These are phyloP conservation scores for Sphaerostilbella broomeana DNA, from an alignment of 2,329 filamentous ascomycete genomes.

Conservation along the genomic window DNA sequence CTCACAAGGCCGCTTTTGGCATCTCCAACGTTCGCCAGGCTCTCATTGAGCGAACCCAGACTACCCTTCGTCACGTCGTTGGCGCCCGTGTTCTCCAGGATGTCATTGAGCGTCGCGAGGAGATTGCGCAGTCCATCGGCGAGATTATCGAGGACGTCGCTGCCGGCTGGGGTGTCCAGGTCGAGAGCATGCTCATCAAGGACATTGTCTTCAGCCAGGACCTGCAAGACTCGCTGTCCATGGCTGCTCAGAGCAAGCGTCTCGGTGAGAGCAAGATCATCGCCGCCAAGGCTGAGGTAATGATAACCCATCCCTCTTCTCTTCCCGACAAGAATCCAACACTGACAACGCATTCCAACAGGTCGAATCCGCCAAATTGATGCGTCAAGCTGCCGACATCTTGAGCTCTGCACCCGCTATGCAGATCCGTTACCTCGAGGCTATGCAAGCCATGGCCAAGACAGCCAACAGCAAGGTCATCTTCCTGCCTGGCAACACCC, in stretches of 20 bases:
- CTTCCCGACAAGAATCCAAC: not conserved
- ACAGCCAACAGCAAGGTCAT: constrained; percentile 83
- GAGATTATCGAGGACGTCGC: constrained; percentile 98
- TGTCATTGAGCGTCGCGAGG: constrained; percentile 95
- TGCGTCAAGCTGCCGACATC: constrained; percentile 90
- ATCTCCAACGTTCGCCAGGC: constrained; percentile 92
- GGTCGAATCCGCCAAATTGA: constrained; percentile 91
- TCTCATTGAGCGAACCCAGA: constrained; percentile 96
- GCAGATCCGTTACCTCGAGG: constrained; percentile 97
- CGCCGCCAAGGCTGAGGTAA: constrained; percentile 78
- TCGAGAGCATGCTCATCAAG: constrained; percentile 98
- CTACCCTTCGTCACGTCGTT: constrained; percentile 92
- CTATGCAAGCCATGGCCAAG: constrained; percentile 99
- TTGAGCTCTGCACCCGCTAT: constrained; percentile 87
- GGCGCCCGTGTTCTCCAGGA: constrained; percentile 94
- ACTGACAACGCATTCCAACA: constrained; percentile 16
- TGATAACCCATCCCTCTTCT: not conserved
- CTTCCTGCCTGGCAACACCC: constrained; percentile 60
- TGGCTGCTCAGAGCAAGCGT: constrained; percentile 97
- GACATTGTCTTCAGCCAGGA: constrained; percentile 97
- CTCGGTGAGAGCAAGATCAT: constrained; percentile 99
- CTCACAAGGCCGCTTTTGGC: constrained; percentile 95
- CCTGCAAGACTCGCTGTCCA: constrained; percentile 90
- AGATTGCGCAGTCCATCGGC: constrained; percentile 88
- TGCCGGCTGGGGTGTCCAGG: constrained; percentile 86